Percentiles rank a stretch among this genome's conserved stretches.
These are phyloP conservation scores for Pestalotiopsis sp. DNA, from an alignment of 2,329 filamentous ascomycete species.

Conservation along the genomic window DNA sequence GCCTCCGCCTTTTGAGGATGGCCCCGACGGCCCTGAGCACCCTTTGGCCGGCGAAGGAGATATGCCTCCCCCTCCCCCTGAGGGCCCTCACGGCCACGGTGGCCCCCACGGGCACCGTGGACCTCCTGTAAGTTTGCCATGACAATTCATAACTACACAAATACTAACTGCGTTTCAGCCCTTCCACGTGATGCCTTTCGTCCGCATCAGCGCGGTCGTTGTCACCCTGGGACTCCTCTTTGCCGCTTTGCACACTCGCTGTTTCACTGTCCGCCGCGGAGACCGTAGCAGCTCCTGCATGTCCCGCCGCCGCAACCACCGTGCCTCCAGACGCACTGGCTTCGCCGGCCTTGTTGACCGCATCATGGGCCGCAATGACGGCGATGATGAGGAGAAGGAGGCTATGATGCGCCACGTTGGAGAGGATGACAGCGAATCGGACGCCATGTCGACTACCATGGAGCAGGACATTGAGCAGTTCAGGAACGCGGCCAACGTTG, in stretches of 20 bases:
- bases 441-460: constrained; percentile 40
- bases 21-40: background rate
- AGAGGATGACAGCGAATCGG: constrained; percentile 29
- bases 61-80: constrained; percentile 14
- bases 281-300: constrained; percentile 27
- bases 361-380: constrained; percentile 20
- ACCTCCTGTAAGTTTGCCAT: background rate
- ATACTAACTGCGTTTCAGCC: constrained; percentile 9
- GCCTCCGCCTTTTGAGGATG: constrained; percentile 15
- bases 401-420: constrained; percentile 30
- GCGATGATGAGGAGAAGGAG: constrained; percentile 40
- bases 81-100: constrained; percentile 4
- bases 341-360: constrained; percentile 35
- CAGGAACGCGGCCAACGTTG: constrained; percentile 46
- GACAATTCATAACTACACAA: too few species aligned
- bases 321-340: constrained; percentile 24
- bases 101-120: constrained; percentile 9
- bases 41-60: constrained; percentile 2
- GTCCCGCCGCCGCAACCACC: constrained; percentile 7
- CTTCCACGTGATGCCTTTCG: constrained; percentile 16
- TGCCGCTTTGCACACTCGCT: constrained; percentile 29
- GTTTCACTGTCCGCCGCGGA: constrained; percentile 25
- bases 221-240: constrained; percentile 29
- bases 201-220: constrained; percentile 21
- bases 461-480: constrained; percentile 53